Percentiles rank a stretch among this genome's conserved stretches.
Evolutionary conservation across 768 basidiomycete genomes (phyloP).

Genomic region (Leccinum fibrillosum): DNA sequence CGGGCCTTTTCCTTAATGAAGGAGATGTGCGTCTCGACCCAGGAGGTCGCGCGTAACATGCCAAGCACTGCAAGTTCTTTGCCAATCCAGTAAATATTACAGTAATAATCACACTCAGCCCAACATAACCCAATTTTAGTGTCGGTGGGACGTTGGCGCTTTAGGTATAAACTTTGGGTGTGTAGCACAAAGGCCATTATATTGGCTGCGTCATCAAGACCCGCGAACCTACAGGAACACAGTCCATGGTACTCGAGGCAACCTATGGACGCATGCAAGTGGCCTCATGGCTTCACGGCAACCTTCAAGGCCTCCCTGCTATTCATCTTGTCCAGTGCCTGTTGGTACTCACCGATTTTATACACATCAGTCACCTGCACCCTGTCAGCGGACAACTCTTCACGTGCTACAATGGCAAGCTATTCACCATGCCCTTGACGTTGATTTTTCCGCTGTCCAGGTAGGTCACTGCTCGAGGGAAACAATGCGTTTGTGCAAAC

Average conservation of each 20-base stretch:
- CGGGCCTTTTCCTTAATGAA: slow-evolving; percentile 9
- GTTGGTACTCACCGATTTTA: slow-evolving; percentile 61
- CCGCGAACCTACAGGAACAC: neutral
- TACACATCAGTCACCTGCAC: slow-evolving; percentile 47
- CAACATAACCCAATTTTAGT: too few relatives aligned
- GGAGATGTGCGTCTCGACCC: neutral
- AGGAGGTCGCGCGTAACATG: too few relatives aligned
- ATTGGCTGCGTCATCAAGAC: neutral
- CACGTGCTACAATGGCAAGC: neutral
- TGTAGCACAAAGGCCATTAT: too few relatives aligned
- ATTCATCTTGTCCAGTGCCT: slow-evolving; percentile 68
- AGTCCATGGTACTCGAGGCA: neutral
- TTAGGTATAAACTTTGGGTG: too few relatives aligned
- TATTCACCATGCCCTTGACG: slow-evolving; percentile 64
- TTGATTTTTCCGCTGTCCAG: slow-evolving; percentile 80
- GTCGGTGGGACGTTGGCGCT: too few relatives aligned
- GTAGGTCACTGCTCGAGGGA: slow-evolving; percentile 84
- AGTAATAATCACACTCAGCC: too few relatives aligned
- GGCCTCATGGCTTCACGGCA: slow-evolving; percentile 46
- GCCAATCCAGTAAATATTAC: too few relatives aligned
- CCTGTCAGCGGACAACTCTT: neutral
- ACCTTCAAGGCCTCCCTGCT: slow-evolving; percentile 55
- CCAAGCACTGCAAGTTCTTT: too few relatives aligned
- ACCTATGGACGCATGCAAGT: neutral
- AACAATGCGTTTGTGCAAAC: slow-evolving; percentile 81